Evolutionary conservation across 768 basidiomycete genomes (phyloP), one percentile per base, ranked within the genome.

Genomic region (Termitomyces titanicus): DNA sequence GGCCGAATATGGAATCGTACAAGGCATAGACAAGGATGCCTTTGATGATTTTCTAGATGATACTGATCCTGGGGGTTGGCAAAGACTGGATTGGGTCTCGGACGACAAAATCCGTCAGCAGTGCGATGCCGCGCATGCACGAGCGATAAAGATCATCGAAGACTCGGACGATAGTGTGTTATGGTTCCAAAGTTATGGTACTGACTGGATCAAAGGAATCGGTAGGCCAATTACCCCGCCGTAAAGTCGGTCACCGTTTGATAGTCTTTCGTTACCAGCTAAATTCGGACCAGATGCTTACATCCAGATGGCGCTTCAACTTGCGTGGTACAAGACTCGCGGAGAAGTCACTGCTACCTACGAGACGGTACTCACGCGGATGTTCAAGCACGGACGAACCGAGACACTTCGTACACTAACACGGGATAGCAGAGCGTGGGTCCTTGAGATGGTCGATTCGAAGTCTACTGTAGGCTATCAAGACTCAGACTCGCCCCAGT

Each of bases 301-400:
- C 71, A 80, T 96, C 47, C 95, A 98, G 67, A 89, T 96, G 81
- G 90, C 85, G 0, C 76, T 97, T 18, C 95, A 98, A 66, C 80
- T 97, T 10, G 94, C 94, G 3, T 97, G 89, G 86, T 92, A 89
- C 73, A 82, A 81, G 66, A 83, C 85, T 20, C 88, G 85, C 44
- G 84, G 83, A 11, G 72, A 76, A 55, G 87, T 92, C 63, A 91
- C 92, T 3, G 92, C 95, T 1, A 93, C 91, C 7, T 97, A 98
- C 67, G 95, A 98, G 71, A 97, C 94, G 0, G 91, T 87, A 0
- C 79, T 95, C 31, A 96, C 95, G 2, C 82, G 93, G 24, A 79
- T 89, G 68, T 95, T 95, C 73, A 75, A 86, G 56, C 84, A 86
- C 58, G 95, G 93, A 15, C 82, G 95, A 17, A 97, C 94, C 1